Percentiles rank a stretch among this genome's conserved stretches.
Evolutionary conservation across 371 early-diverging fungal species (phyloP).

Genomic region (Lichtheimia ornata): DNA sequence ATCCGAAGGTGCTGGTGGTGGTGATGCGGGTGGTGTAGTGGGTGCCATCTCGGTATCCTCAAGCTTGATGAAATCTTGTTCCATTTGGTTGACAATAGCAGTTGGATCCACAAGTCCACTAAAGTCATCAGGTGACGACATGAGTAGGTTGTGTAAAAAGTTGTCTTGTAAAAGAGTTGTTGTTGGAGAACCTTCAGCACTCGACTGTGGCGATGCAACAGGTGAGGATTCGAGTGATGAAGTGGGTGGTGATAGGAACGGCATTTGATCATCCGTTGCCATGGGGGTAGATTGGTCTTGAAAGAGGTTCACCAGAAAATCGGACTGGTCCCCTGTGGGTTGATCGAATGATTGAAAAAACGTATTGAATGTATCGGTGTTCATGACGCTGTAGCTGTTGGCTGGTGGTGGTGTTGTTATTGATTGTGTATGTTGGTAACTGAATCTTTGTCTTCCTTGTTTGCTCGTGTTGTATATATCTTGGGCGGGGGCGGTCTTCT

Average conservation of each 20-base stretch:
- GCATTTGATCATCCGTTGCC: constrained; percentile 2
- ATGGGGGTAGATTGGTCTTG: constrained; percentile 2
- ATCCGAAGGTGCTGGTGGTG: too few relatives aligned
- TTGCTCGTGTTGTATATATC: constrained; percentile 11
- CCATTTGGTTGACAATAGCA: background rate
- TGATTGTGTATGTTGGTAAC: constrained; percentile 4
- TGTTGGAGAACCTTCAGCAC: constrained; percentile 16
- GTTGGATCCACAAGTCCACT: background rate
- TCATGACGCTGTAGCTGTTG: constrained; percentile 7
- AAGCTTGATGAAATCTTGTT: constrained; percentile 7
- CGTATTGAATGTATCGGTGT: constrained; percentile 16
- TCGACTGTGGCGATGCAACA: constrained; percentile 16
- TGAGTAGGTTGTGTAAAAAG: constrained; percentile 13
- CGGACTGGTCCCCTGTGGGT: constrained; percentile 10
- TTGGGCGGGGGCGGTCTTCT: constrained; percentile 26
- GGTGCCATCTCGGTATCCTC: constrained; percentile 10
- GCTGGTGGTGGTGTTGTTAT: constrained; percentile 9
- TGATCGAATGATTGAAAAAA: constrained; percentile 9
- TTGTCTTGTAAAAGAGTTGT: constrained; percentile 17
- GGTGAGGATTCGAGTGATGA: constrained; percentile 13
- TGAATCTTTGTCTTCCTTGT: constrained; percentile 1
- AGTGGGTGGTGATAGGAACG: constrained; percentile 8
- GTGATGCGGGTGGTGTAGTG: constrained; percentile 6
- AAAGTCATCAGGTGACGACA: constrained; percentile 1
- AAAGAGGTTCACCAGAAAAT: constrained; percentile 17